Evolutionary conservation across 805 yeast genomes (phyloP).

Genomic region (Monosporozyma siamensis): DNA sequence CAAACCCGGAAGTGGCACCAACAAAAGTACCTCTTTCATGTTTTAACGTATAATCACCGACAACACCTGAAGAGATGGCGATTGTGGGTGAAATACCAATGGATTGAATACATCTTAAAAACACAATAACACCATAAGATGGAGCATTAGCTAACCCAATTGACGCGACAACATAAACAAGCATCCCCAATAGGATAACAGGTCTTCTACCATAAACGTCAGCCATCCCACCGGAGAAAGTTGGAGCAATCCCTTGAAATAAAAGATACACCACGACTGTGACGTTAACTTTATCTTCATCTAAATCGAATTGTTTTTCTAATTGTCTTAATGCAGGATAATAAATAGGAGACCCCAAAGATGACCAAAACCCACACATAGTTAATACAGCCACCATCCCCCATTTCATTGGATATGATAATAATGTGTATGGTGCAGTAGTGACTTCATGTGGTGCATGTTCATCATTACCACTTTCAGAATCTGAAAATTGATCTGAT

Average conservation of each 20-base stretch:
- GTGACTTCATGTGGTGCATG: slow-evolving; percentile 1
- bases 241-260: slow-evolving; percentile 68
- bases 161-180: slow-evolving; percentile 49
- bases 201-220: slow-evolving; percentile 70
- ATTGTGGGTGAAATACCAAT: slow-evolving; percentile 65
- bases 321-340: slow-evolving; percentile 66
- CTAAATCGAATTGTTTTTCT: slow-evolving; percentile 42
- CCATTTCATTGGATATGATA: slow-evolving; percentile 24
- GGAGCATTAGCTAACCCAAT: slow-evolving; percentile 55
- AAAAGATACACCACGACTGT: slow-evolving; percentile 68
- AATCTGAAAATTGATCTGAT: too few species aligned
- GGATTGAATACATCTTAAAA: slow-evolving; percentile 63
- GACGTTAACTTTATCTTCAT: slow-evolving; percentile 50
- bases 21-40: slow-evolving; percentile 60
- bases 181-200: slow-evolving; percentile 45
- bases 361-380: slow-evolving; percentile 49
- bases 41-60: slow-evolving; percentile 61
- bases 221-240: slow-evolving; percentile 55
- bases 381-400: slow-evolving; percentile 25
- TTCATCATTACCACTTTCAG: slow-evolving; percentile 5
- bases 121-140: slow-evolving; percentile 49
- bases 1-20: slow-evolving; percentile 56
- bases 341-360: slow-evolving; percentile 69
- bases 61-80: slow-evolving; percentile 57
- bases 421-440: slow-evolving; percentile 18